Evolutionary conservation across 1,139 yeast species (phyloP).

Genomic region (Yamadazyma sp.): DNA sequence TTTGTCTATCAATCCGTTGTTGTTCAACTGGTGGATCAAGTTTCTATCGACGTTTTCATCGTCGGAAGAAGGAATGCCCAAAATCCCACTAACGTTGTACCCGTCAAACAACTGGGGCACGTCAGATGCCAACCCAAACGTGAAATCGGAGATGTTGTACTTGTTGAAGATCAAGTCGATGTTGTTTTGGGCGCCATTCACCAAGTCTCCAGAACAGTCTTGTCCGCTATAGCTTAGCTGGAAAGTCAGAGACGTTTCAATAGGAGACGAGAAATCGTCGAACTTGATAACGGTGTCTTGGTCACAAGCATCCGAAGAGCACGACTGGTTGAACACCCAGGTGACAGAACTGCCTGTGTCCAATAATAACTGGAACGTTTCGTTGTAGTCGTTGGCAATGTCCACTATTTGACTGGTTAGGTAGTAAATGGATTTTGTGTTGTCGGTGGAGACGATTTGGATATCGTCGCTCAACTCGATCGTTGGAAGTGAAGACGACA

Average conservation of each 20-base stretch:
- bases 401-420: constrained; percentile 21
- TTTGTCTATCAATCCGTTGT: constrained; percentile 19
- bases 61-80: constrained; percentile 55
- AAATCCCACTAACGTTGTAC: constrained; percentile 59
- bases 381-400: constrained; percentile 27
- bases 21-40: constrained; percentile 22
- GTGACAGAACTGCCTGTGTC: constrained; percentile 69
- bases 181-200: constrained; percentile 18
- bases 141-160: constrained; percentile 38
- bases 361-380: constrained; percentile 50
- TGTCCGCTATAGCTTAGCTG: constrained; percentile 55
- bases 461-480: constrained; percentile 19
- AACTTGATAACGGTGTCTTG: constrained; percentile 21
- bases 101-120: constrained; percentile 56
- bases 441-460: constrained; percentile 28
- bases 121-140: constrained; percentile 53
- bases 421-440: constrained; percentile 27
- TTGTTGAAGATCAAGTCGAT: constrained; percentile 32
- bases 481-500: constrained; percentile 21
- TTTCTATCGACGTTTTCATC: constrained; percentile 18
- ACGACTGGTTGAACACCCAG: constrained; percentile 60
- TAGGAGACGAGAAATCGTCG: constrained; percentile 19
- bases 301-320: constrained; percentile 47
- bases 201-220: constrained; percentile 51
- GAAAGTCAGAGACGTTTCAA: constrained; percentile 27